These are phyloP conservation scores for Blumeria hordei DNA, from an alignment of 2,329 filamentous ascomycete genomes.

Conservation along the genomic window DNA sequence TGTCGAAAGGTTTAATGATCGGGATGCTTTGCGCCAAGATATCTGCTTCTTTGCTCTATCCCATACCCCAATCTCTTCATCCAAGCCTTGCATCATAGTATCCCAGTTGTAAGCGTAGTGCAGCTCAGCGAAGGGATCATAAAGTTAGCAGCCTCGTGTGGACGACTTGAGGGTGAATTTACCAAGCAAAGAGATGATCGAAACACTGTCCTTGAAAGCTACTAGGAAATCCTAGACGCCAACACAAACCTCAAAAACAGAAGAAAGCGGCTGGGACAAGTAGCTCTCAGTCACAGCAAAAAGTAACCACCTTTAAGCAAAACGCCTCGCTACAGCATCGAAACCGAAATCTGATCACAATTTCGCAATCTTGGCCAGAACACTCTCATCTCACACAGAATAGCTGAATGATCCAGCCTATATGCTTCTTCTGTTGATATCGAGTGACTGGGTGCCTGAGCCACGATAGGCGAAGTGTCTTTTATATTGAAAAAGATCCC, in stretches of 20 bases:
- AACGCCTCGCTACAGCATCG: background rate
- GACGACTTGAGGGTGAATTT: background rate
- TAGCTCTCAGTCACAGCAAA: background rate
- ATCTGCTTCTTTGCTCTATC: background rate
- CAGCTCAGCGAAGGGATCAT: background rate
- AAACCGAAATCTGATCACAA: background rate
- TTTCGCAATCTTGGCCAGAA: background rate
- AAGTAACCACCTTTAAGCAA: too few relatives aligned
- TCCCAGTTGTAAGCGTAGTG: background rate
- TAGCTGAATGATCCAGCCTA: too few relatives aligned
- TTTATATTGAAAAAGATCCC: too few relatives aligned
- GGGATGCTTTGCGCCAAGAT: too few relatives aligned
- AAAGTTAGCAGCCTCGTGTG: background rate
- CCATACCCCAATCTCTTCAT: background rate
- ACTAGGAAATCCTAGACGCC: background rate
- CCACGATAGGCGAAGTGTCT: too few relatives aligned
- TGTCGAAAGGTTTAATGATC: too few relatives aligned
- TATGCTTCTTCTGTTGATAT: too few relatives aligned
- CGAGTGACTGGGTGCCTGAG: too few relatives aligned
- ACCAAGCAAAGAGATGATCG: background rate
- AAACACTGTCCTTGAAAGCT: background rate
- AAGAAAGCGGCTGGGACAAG: background rate
- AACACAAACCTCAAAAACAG: background rate
- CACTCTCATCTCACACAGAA: too few relatives aligned
- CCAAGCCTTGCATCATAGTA: background rate